A percentile compares a stretch with the other conserved stretches of the same genome.
These are phyloP conservation scores for Magnolia sinica DNA, from an alignment of 164 flowering plant species.

Conservation along the genomic window DNA sequence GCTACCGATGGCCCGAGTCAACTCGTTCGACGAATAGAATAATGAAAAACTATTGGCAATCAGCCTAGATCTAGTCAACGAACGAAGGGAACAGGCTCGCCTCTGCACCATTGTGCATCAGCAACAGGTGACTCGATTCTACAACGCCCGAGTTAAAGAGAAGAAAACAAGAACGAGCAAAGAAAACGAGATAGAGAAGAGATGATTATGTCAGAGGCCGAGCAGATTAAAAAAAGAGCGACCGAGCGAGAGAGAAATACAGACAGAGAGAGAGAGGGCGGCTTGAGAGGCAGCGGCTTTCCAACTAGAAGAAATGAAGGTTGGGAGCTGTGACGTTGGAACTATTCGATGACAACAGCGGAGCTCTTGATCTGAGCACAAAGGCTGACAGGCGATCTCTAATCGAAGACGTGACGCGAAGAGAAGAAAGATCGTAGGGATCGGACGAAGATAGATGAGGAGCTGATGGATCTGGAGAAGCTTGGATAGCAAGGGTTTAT, in stretches of 20 bases:
- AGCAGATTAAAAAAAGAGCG: neutral
- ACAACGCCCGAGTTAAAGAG: too few relatives aligned
- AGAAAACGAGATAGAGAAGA: constrained; percentile 1
- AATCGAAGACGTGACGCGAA: constrained; percentile 53
- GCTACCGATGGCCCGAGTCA: too few relatives aligned
- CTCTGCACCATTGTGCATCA: too few relatives aligned
- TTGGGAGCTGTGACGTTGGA: constrained; percentile 26
- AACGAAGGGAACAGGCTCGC: too few relatives aligned
- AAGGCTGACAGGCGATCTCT: constrained; percentile 61
- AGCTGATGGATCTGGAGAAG: constrained; percentile 12
- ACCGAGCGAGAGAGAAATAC: neutral
- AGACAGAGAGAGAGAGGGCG: neutral
- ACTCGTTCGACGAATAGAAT: too few relatives aligned
- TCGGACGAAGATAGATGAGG: constrained; percentile 14
- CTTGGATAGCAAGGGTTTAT: constrained; percentile 14
- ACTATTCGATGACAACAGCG: constrained; percentile 45
- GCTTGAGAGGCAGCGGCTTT: neutral
- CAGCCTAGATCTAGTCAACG: too few relatives aligned
- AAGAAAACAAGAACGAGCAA: too few relatives aligned
- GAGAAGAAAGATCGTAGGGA: constrained; percentile 29
- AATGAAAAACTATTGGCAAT: too few relatives aligned
- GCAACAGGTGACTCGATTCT: too few relatives aligned
- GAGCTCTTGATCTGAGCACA: constrained; percentile 58
- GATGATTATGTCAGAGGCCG: neutral
- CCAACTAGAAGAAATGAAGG: too few relatives aligned